phyloP scores from a whole-genome alignment of 1,139 yeast genomes.

The Saccharomyces hybrid region DNA sequence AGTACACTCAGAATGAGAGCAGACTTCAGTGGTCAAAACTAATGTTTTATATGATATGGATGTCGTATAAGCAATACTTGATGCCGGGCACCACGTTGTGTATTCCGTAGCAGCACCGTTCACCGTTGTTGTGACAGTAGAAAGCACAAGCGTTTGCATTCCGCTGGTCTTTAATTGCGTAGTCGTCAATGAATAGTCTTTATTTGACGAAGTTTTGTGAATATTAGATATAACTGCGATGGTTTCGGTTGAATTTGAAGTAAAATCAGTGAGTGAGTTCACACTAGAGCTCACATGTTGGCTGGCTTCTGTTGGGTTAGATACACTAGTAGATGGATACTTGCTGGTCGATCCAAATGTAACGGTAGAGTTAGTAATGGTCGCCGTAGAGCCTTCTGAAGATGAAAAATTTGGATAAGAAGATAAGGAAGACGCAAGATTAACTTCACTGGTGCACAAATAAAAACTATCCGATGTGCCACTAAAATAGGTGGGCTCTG shows the following conservation, averaged over 20 bases:
- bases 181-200: not conserved
- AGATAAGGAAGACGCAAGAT: not conserved
- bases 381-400: not conserved
- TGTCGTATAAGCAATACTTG: not conserved
- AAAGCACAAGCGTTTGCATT: not conserved
- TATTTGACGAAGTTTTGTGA: not conserved
- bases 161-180: not conserved
- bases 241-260: not conserved
- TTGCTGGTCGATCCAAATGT: not conserved
- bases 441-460: not conserved
- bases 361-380: not conserved
- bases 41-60: not conserved
- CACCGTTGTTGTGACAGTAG: constrained; percentile 1
- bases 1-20: not conserved
- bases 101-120: constrained; percentile 1
- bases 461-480: not conserved
- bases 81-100: constrained; percentile 1
- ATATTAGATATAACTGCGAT: not conserved
- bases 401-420: not conserved
- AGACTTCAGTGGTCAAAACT: not conserved
- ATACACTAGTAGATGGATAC: not conserved
- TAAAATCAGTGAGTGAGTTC: not conserved
- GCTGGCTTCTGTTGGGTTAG: not conserved
- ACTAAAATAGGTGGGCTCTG: not conserved
- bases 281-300: not conserved